These are phyloP conservation scores for Ogataea angusta DNA, from an alignment of 805 yeast species.

Conservation along the genomic window DNA sequence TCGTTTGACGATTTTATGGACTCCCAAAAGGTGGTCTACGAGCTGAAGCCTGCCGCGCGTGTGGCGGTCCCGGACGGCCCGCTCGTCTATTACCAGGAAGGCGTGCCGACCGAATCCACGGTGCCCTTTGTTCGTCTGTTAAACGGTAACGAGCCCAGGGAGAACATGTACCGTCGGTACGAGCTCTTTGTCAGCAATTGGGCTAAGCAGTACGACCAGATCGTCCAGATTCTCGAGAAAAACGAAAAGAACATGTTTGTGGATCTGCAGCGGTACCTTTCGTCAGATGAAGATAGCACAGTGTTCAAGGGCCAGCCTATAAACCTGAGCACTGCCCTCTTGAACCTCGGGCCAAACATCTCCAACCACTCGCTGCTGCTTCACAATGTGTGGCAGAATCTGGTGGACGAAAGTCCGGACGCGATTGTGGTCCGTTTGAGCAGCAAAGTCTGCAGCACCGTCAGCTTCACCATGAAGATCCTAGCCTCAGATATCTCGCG, in stretches of 20 bases:
- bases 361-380: slow-evolving; percentile 38
- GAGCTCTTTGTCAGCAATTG: slow-evolving; percentile 39
- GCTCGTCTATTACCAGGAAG: slow-evolving; percentile 19
- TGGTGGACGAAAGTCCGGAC: slow-evolving; percentile 13
- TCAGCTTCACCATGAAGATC: slow-evolving; percentile 35
- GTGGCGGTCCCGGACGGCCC: slow-evolving; percentile 1
- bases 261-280: slow-evolving; percentile 28
- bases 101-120: slow-evolving; percentile 16
- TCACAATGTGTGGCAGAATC: slow-evolving; percentile 24
- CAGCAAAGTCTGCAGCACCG: slow-evolving; percentile 37
- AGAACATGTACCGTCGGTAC: slow-evolving; percentile 38
- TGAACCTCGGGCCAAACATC: slow-evolving; percentile 42
- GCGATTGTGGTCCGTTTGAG: slow-evolving; percentile 31
- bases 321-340: slow-evolving; percentile 35
- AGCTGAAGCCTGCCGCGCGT: slow-evolving; percentile 14
- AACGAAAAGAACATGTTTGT: slow-evolving; percentile 36
- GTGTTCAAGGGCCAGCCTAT: slow-evolving; percentile 11
- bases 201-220: slow-evolving; percentile 31
- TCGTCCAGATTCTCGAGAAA: slow-evolving; percentile 30
- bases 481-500: slow-evolving; percentile 29
- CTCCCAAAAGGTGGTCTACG: slow-evolving; percentile 33
- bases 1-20: slow-evolving; percentile 26
- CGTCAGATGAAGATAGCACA: slow-evolving; percentile 9
- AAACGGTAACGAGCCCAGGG: slow-evolving; percentile 41
- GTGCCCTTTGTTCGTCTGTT: slow-evolving; percentile 42